Evolutionary conservation across 371 early-diverging fungal genomes (phyloP).

Genomic region (Dichotomocladium elegans): DNA sequence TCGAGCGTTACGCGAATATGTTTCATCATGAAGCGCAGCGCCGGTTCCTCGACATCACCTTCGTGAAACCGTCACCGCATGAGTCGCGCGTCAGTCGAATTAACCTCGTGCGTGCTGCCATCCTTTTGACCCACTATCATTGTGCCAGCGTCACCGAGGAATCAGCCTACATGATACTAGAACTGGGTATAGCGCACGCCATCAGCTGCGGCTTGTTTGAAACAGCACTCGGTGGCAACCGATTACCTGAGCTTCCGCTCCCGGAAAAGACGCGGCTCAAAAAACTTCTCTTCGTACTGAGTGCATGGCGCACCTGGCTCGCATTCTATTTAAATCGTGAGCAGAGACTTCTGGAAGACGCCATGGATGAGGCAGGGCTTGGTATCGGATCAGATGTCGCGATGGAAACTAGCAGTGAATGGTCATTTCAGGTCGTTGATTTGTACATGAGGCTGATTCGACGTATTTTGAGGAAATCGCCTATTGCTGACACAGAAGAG

Average conservation of each 20-base stretch:
- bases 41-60: constrained; percentile 18
- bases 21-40: constrained; percentile 28
- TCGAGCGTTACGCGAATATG: constrained; percentile 6
- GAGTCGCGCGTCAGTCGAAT: not conserved
- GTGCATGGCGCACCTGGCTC: constrained; percentile 17
- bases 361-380: no score
- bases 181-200: constrained; percentile 15
- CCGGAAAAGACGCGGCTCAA: constrained; percentile 2
- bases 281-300: constrained; percentile 2
- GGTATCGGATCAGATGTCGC: no score
- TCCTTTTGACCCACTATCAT: constrained; percentile 37
- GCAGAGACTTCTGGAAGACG: no score
- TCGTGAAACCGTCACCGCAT: constrained; percentile 1
- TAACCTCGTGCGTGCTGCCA: constrained; percentile 13
- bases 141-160: constrained; percentile 26
- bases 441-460: no score
- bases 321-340: constrained; percentile 14
- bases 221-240: no score
- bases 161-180: constrained; percentile 25
- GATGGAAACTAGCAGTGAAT: no score
- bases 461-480: no score
- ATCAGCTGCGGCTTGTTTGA: no score
- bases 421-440: no score
- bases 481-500: no score
- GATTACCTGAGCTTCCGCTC: no score